Evolutionary conservation across 2,329 filamentous ascomycete species (phyloP), one percentile per base, ranked within the genome.

Genomic region (Paecilomyces fulvus): DNA sequence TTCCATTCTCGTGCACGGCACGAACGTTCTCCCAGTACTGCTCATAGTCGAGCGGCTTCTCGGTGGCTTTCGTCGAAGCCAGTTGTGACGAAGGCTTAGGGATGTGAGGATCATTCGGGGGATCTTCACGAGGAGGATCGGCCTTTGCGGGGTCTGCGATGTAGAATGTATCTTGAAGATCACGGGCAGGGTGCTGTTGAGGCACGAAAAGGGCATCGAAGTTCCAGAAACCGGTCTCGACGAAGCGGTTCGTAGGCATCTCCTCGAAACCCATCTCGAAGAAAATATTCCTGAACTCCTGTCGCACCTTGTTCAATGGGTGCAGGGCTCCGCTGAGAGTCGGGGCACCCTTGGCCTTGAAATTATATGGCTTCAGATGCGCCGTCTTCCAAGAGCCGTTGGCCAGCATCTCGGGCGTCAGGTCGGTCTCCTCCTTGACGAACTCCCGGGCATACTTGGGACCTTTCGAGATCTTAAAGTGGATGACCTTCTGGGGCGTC

Each of bases 201-300:
- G 92, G 92, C 54, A 97, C 92, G 74, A 92, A 96, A 61, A 99
- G 89, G 23, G 92, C 86, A 70, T 97, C 92, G 74, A 97, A 97
- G 76, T 97, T 97, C 91, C 94, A 99, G 85, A 97, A 96, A 51
- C 92, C 92, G 11, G 92, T 92, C 77, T 99, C 94, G 60, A 97
- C 92, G 71, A 87, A 96, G 72, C 89, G 85, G 76, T 88, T 88
- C 52, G 92, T 96, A 12, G 92, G 89, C 94, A 99, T 97, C 79
- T 99, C 94, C 68, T 92, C 87, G 78, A 97, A 99, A 54, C 92
- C 94, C 86, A 96, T 95, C 72, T 96, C 91, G 77, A 99, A 97
- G 85, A 99, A 99, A 71, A 99, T 96, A 70, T 94, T 89, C 57
- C 94, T 83, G 82, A 99, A 96, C 76, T 97, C 94, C 66, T 90